Conservation (phyloP, 1,284 basidiomycete species). For the Chalciporus sp. region DNA sequence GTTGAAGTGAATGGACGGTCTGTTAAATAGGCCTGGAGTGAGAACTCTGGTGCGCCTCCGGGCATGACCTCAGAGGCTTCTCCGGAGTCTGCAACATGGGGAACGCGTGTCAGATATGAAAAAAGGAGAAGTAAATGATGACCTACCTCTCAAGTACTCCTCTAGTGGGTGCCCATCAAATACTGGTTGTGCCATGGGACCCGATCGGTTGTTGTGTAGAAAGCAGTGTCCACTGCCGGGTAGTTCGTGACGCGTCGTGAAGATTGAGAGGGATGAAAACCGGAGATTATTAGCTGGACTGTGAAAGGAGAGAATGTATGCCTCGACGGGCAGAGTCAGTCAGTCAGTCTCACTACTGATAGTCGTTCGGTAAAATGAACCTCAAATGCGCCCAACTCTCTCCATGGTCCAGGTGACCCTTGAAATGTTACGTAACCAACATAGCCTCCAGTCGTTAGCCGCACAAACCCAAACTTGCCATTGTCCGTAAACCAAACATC, state of each 20-base stretch:
- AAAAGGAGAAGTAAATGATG: background rate
- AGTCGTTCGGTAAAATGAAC: background rate
- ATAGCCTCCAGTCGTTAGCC: background rate
- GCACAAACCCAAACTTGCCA: background rate
- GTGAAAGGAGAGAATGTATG: slow-evolving; percentile 20
- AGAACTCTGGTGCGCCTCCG: slow-evolving; percentile 32
- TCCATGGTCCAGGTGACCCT: background rate
- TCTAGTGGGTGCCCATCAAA: slow-evolving; percentile 78
- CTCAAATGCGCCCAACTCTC: background rate
- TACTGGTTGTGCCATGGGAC: slow-evolving; percentile 71
- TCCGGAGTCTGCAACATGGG: slow-evolving; percentile 50
- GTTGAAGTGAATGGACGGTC: slow-evolving; percentile 11
- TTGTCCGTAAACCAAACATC: too few species aligned
- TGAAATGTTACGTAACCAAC: background rate
- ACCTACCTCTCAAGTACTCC: slow-evolving; percentile 69
- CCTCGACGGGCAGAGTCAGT: slow-evolving; percentile 3
- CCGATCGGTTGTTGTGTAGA: slow-evolving; percentile 5
- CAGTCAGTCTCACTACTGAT: background rate
- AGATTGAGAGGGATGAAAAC: slow-evolving; percentile 8
- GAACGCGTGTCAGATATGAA: slow-evolving; percentile 17
- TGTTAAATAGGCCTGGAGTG: slow-evolving; percentile 21
- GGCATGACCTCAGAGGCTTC: slow-evolving; percentile 50
- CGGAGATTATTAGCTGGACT: slow-evolving; percentile 25
- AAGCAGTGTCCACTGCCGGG: slow-evolving; percentile 28
- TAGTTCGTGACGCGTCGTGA: slow-evolving; percentile 26